Conservation (phyloP, 2,329 filamentous ascomycete species). For the Anthostomella pinea region DNA sequence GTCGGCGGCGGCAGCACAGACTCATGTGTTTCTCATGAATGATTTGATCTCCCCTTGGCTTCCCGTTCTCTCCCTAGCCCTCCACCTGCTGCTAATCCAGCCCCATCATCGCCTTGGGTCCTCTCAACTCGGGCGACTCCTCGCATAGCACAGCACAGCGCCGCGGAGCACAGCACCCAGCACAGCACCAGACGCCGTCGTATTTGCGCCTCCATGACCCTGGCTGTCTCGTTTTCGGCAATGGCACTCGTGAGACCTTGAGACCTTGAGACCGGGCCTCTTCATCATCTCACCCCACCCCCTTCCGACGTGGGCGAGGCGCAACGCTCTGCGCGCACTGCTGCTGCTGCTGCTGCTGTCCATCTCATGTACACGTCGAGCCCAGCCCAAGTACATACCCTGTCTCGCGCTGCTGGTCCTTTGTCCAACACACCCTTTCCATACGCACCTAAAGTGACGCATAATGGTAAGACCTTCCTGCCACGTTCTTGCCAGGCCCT, state of each 20-base stretch:
- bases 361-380: conserved; percentile 25
- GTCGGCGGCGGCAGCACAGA: conserved; percentile 25
- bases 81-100: conserved; percentile 18
- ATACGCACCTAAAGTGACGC: conserved; percentile 25
- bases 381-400: conserved; percentile 28
- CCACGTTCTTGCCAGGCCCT: conserved; percentile 23
- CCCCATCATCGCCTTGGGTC: conserved; percentile 18
- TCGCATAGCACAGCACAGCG: conserved; percentile 9
- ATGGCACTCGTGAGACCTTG: conserved; percentile 34
- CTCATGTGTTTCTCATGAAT: conserved; percentile 22
- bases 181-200: conserved; percentile 18
- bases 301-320: conserved; percentile 31
- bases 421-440: conserved; percentile 35
- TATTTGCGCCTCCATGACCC: conserved; percentile 24
- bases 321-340: conserved; percentile 21
- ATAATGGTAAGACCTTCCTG: conserved; percentile 36
- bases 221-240: conserved; percentile 27
- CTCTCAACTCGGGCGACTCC: conserved; percentile 11
- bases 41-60: conserved; percentile 21
- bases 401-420: conserved; percentile 24
- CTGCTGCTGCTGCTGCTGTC: conserved; percentile 11
- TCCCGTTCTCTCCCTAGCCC: conserved; percentile 20
- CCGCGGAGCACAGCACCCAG: conserved; percentile 5
- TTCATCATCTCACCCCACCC: conserved; percentile 28
- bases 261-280: conserved; percentile 24